These are phyloP conservation scores for Neostapfia colusana DNA, from an alignment of 176 grass and related monocot genomes.

Conservation along the genomic window DNA sequence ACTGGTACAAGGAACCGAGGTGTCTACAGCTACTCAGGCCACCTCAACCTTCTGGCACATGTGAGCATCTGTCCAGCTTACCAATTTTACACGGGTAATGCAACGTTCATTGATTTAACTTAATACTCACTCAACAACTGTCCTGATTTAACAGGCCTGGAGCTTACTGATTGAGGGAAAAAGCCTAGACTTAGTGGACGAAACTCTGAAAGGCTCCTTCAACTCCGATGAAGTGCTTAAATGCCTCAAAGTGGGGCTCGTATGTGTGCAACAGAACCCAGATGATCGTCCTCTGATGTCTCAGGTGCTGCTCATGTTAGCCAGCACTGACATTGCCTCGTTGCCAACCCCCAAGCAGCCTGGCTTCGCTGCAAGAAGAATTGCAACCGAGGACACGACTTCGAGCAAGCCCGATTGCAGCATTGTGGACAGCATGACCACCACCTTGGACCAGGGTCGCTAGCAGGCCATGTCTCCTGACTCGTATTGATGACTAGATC, in stretches of 20 bases:
- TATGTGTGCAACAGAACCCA: slow-evolving; percentile 62
- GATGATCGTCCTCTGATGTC: slow-evolving; percentile 61
- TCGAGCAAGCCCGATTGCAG: slow-evolving; percentile 45
- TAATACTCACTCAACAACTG: background rate
- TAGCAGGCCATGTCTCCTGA: background rate
- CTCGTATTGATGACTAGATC: background rate
- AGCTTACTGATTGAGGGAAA: slow-evolving; percentile 46
- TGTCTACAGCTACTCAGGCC: slow-evolving; percentile 38
- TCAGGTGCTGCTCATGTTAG: slow-evolving; percentile 51
- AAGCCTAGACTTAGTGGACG: slow-evolving; percentile 44
- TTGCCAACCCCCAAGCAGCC: slow-evolving; percentile 52
- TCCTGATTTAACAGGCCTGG: slow-evolving; percentile 43
- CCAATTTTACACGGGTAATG: background rate
- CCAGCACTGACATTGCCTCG: slow-evolving; percentile 23
- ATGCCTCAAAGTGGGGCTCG: slow-evolving; percentile 51
- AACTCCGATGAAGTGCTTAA: slow-evolving; percentile 44
- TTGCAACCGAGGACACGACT: slow-evolving; percentile 34
- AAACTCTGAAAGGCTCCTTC: slow-evolving; percentile 45
- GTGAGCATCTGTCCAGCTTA: slow-evolving; percentile 30
- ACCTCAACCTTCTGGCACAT: slow-evolving; percentile 54
- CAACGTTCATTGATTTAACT: background rate
- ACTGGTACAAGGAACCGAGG: slow-evolving; percentile 58
- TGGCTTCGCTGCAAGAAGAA: slow-evolving; percentile 46
- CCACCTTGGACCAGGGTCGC: slow-evolving; percentile 52
- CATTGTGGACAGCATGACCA: slow-evolving; percentile 51